phyloP scores from a whole-genome alignment of 108 stramenopile genomes.

The Chaetoceros muelleri region DNA sequence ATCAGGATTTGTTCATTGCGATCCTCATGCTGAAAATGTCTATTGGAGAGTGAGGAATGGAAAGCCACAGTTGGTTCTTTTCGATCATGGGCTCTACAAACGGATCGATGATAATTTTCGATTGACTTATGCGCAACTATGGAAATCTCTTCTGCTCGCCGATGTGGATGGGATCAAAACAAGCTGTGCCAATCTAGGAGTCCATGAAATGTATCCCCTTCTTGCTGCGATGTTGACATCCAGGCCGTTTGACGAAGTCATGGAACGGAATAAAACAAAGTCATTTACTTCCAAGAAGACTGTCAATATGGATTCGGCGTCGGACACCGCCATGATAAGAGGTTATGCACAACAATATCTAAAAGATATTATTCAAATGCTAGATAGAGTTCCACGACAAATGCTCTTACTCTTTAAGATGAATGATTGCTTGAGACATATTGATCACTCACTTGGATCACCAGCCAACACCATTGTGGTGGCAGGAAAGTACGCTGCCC shows the following conservation, averaged over 20 bases:
- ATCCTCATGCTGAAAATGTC: slow-evolving; percentile 93
- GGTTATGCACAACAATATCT: slow-evolving; percentile 88
- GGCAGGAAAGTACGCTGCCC: slow-evolving; percentile 62
- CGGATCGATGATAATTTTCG: slow-evolving; percentile 66
- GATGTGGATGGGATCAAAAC: slow-evolving; percentile 69
- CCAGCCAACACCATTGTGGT: slow-evolving; percentile 70
- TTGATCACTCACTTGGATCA: slow-evolving; percentile 77
- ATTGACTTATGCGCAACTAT: slow-evolving; percentile 63
- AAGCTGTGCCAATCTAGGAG: slow-evolving; percentile 64
- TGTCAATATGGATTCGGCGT: slow-evolving; percentile 28
- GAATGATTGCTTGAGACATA: slow-evolving; percentile 91
- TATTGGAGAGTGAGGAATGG: slow-evolving; percentile 61
- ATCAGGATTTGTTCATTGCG: slow-evolving; percentile 73
- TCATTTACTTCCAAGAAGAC: slow-evolving; percentile 2
- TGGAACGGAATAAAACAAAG: slow-evolving; percentile 49
- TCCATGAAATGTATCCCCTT: slow-evolving; percentile 77
- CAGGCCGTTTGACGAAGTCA: slow-evolving; percentile 89
- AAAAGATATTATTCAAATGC: slow-evolving; percentile 68
- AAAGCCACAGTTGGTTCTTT: slow-evolving; percentile 78
- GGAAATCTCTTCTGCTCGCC: slow-evolving; percentile 76
- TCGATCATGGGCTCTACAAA: slow-evolving; percentile 90
- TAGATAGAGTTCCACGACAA: slow-evolving; percentile 75
- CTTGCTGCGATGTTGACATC: slow-evolving; percentile 90
- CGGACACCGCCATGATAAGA: slow-evolving; percentile 77
- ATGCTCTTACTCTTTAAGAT: slow-evolving; percentile 90